phyloP scores from a whole-genome alignment of 805 yeast species.

The Myxozyma vanderwaltii region DNA sequence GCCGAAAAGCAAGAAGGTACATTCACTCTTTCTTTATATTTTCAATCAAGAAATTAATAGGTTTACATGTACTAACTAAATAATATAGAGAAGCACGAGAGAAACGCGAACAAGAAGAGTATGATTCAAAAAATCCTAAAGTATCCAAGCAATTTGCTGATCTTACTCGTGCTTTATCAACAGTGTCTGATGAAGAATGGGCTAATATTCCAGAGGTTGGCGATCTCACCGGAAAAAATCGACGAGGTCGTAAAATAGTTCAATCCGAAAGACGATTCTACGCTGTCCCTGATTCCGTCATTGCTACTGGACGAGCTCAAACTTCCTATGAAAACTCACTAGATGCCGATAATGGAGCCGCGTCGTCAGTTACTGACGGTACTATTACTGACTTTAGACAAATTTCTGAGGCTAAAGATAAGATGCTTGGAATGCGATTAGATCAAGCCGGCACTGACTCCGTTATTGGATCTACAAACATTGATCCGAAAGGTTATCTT shows the following conservation, averaged over 20 bases:
- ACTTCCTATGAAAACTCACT: conserved; percentile 44
- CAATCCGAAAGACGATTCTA: conserved; percentile 64
- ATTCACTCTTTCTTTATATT: no score
- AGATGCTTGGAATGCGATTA: conserved; percentile 56
- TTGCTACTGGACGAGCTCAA: conserved; percentile 45
- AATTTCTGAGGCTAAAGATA: conserved; percentile 65
- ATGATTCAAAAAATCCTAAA: conserved; percentile 38
- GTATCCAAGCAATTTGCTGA: conserved; percentile 65
- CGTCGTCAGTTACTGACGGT: conserved; percentile 33
- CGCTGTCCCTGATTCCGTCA: conserved; percentile 76
- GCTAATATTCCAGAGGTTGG: conserved; percentile 79
- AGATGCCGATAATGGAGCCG: conserved; percentile 36
- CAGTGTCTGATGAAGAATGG: conserved; percentile 76
- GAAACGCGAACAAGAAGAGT: conserved; percentile 35
- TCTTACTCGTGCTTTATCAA: conserved; percentile 61
- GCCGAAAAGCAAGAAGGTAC: conserved; percentile 37
- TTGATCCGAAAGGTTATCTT: conserved; percentile 49
- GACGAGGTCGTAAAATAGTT: conserved; percentile 63
- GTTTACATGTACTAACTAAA: neutral
- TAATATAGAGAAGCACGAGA: conserved; percentile 37
- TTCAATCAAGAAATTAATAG: conserved; percentile 22
- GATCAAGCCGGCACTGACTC: conserved; percentile 44
- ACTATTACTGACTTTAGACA: conserved; percentile 52
- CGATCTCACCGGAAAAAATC: conserved; percentile 79
- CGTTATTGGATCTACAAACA: conserved; percentile 34